phyloP scores from a whole-genome alignment of 371 early-diverging fungal genomes.

The Mortierella sp. region DNA sequence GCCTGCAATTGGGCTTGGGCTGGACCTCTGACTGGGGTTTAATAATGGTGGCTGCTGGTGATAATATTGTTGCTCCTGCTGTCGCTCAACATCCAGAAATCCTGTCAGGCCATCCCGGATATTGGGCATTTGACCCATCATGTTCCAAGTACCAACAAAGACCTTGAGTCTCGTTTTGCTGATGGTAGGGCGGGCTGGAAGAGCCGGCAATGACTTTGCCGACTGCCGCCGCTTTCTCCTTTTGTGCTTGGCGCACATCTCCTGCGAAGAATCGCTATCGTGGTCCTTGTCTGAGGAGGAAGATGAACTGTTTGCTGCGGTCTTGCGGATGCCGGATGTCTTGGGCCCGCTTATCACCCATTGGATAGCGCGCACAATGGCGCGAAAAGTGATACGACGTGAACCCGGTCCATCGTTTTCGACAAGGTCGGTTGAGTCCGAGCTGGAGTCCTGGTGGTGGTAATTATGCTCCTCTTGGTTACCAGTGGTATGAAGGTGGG shows the following conservation, averaged over 20 bases:
- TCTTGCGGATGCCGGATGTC: not conserved
- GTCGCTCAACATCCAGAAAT: constrained; percentile 42
- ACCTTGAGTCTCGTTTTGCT: constrained; percentile 64
- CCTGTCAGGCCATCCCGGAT: constrained; percentile 45
- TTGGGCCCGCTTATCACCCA: constrained; percentile 27
- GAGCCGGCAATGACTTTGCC: not conserved
- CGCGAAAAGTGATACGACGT: not conserved
- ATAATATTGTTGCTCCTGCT: constrained; percentile 1
- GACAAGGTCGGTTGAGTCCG: not conserved
- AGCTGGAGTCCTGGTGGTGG: not conserved
- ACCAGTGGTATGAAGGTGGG: not conserved
- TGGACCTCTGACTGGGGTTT: not conserved
- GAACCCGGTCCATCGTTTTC: not conserved
- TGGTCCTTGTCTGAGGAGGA: not conserved
- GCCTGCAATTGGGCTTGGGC: not conserved
- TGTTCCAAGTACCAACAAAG: constrained; percentile 84
- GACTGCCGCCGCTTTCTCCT: not conserved
- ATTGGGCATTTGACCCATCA: constrained; percentile 74
- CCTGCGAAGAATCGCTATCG: not conserved
- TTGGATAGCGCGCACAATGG: constrained; percentile 27
- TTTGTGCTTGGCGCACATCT: not conserved
- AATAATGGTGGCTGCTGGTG: not conserved
- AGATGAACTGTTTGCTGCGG: not conserved
- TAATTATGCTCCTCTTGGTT: not conserved
- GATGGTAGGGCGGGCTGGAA: constrained; percentile 36